Percentiles rank a stretch among this genome's conserved stretches.
phyloP scores from a whole-genome alignment of 345 rosid genomes.

The Hirschfeldia incana region DNA sequence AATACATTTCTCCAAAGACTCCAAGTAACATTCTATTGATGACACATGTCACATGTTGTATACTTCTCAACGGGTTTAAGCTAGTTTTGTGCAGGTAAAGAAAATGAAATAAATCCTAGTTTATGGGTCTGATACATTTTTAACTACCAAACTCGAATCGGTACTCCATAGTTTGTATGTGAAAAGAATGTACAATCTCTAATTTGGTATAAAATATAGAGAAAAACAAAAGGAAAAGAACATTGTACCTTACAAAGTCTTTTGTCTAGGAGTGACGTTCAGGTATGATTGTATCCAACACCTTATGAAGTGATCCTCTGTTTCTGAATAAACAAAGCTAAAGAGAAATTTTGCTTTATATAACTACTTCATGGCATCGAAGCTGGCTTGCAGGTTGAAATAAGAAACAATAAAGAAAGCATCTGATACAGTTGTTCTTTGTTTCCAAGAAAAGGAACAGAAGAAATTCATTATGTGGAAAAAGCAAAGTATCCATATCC shows the following conservation, averaged over 20 bases:
- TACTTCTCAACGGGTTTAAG: not conserved
- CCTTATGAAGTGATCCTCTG: constrained; percentile 7
- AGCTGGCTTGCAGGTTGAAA: constrained; percentile 9
- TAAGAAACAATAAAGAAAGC: constrained; percentile 8
- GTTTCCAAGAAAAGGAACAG: constrained; percentile 8
- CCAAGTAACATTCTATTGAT: no score
- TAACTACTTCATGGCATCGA: not conserved
- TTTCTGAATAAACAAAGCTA: constrained; percentile 16
- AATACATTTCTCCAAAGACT: no score
- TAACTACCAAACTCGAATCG: not conserved
- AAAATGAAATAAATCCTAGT: not conserved
- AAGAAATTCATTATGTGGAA: not conserved
- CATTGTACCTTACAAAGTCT: constrained; percentile 17
- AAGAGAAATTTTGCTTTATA: constrained; percentile 1
- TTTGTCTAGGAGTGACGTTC: not conserved
- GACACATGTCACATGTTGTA: not conserved
- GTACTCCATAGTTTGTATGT: no score
- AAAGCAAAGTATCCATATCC: constrained; percentile 32
- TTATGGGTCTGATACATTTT: not conserved
- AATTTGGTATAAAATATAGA: not conserved
- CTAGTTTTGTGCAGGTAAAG: not conserved
- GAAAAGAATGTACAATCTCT: not conserved
- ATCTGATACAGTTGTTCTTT: constrained; percentile 14
- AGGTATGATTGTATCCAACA: not conserved
- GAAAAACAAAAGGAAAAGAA: not conserved